Conservation (phyloP, 2,329 filamentous ascomycete species). For the Cytospora chrysosperma region DNA sequence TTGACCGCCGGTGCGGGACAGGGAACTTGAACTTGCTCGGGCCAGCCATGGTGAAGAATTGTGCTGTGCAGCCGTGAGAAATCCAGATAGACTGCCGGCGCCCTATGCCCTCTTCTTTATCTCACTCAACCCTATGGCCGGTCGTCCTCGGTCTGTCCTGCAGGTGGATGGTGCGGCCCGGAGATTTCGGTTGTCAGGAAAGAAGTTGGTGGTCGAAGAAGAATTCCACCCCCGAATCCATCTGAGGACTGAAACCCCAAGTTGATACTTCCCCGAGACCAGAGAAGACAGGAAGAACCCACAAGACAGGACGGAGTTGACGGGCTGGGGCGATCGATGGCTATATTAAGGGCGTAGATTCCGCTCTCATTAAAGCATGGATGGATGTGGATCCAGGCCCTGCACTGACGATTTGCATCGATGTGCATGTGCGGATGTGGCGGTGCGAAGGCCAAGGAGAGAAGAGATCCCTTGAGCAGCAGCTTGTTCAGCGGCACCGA, state of each 20-base stretch:
- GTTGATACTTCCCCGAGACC: constrained; percentile 3
- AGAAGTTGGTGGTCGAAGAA: not conserved
- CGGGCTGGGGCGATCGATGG: constrained; percentile 13
- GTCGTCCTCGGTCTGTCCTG: not conserved
- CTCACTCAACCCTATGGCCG: not conserved
- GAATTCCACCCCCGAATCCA: constrained; percentile 19
- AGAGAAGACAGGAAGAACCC: not conserved
- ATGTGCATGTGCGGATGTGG: constrained; percentile 6
- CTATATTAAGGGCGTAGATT: constrained; percentile 24
- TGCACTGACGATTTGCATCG: constrained; percentile 12
- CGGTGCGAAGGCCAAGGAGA: not conserved
- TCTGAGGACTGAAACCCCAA: constrained; percentile 15
- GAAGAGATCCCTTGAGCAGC: not conserved
- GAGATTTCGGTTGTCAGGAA: not conserved
- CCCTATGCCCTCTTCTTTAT: constrained; percentile 1
- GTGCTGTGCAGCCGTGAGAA: not conserved
- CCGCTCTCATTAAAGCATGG: constrained; percentile 24
- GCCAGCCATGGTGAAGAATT: constrained; percentile 18
- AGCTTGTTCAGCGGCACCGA: not conserved
- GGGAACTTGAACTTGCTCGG: constrained; percentile 48
- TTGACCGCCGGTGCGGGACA: constrained; percentile 46
- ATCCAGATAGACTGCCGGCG: not conserved
- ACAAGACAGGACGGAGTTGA: not conserved
- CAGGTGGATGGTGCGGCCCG: not conserved
- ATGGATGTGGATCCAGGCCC: constrained; percentile 22